These are phyloP conservation scores for Kwoniella shivajii DNA, from an alignment of 1,284 basidiomycete genomes.

Conservation along the genomic window DNA sequence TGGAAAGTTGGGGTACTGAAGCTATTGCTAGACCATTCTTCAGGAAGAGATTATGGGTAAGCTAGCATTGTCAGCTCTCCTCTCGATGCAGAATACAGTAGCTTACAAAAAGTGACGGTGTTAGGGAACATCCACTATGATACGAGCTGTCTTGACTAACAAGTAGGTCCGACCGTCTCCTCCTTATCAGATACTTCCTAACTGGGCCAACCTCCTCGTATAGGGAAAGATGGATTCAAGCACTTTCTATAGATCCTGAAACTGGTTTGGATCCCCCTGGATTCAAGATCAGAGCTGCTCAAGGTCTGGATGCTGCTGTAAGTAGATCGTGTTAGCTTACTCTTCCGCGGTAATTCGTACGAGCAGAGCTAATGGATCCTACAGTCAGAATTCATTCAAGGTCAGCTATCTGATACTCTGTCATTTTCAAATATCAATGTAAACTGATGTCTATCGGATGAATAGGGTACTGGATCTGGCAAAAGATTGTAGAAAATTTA, in stretches of 20 bases:
- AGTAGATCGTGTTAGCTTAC: too few relatives aligned
- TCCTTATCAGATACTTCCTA: neutral
- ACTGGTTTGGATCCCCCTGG: constrained; percentile 90
- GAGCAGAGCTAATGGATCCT: constrained; percentile 36
- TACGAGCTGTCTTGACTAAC: constrained; percentile 35
- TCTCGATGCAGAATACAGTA: too few relatives aligned
- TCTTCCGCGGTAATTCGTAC: too few relatives aligned
- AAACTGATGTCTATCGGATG: constrained; percentile 6
- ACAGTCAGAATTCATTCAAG: constrained; percentile 80
- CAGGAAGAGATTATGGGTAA: constrained; percentile 54
- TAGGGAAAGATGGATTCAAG: constrained; percentile 81
- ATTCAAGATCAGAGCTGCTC: constrained; percentile 87
- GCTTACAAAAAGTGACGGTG: neutral
- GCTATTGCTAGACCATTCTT: constrained; percentile 48
- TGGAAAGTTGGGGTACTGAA: constrained; percentile 53
- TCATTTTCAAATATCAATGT: neutral
- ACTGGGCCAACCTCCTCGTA: constrained; percentile 38
- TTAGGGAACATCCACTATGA: constrained; percentile 66
- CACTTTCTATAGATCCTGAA: constrained; percentile 85
- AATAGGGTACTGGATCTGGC: constrained; percentile 89
- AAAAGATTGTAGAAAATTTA: constrained; percentile 88
- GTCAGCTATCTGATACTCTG: constrained; percentile 34
- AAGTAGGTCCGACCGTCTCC: constrained; percentile 18
- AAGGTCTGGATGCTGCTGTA: constrained; percentile 64
- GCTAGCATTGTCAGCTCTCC: constrained; percentile 3